Base-by-base conservation (phyloP, 129 eudicot species). In the Flaveria bidentis region DNA sequence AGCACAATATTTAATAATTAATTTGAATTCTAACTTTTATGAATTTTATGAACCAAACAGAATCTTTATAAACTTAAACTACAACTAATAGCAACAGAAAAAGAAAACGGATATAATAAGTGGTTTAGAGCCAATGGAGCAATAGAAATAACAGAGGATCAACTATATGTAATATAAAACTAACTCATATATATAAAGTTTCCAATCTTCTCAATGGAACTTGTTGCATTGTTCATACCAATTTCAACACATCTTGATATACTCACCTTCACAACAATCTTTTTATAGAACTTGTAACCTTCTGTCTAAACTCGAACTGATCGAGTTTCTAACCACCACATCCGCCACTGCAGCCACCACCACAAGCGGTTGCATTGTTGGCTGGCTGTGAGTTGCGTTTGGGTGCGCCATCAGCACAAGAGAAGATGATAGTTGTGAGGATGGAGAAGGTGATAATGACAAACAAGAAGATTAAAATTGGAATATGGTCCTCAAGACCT, bases 281-380 rank as follows among this genome's bases (percentile, higher is more conserved):
- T 7, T 33, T 33, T 1, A n/a, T 61, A 58, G 14, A 58, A 73
- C 55, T 73, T 16, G 41, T 58, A 57, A 25, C 17, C 77, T 39
- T 50, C 14, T 15, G 15, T 22, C 62, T 41, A 44, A 58, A 16
- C 8, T 67, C 17, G 56, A 52, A 17, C 13, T 11, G 2, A 11
- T 23, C n/a, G 47, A 41, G 33, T 15, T 63, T 22, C 57, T 18
- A 69, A 28, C 62, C 82, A 10, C 82, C 82, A 46, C 81, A 78
- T 23, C 81, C 81, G 11, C 81, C 81, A 12, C 81, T 26, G 9
- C 82, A 69, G 11, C 70, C 71, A 1, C 69, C 81, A 5, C 81
- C 76, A 56, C 81, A 68, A 28, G 63, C 71, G 17, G 82, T 23
- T 5, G 76, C 64, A 9, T 78, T 69, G 82, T 78, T 69, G 52